Conservation (phyloP, 495 filamentous ascomycete genomes). For the Tuber indicum region DNA sequence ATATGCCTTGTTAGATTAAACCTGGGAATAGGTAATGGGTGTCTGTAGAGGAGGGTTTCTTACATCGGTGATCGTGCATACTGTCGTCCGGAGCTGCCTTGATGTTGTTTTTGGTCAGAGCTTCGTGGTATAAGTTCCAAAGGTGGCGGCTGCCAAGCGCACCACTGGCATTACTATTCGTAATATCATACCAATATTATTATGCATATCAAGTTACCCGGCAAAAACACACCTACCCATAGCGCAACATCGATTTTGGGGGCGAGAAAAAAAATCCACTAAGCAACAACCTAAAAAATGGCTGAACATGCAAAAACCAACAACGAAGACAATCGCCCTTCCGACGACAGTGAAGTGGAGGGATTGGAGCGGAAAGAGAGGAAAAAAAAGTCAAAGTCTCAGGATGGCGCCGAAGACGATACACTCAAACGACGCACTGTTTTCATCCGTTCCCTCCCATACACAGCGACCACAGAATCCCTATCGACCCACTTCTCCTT, state of each 20-base stretch:
- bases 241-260: not conserved
- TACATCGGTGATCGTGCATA: conserved; percentile 38
- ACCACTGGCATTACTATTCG: conserved; percentile 1
- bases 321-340: conserved; percentile 3
- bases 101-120: conserved; percentile 1
- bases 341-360: not conserved
- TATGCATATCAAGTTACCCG: conserved; percentile 14
- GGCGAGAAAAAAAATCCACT: not conserved
- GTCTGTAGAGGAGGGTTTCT: not conserved
- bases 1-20: conserved; percentile 1
- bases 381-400: conserved; percentile 20
- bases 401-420: conserved; percentile 22
- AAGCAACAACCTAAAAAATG: conserved; percentile 12
- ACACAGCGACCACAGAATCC: conserved; percentile 68
- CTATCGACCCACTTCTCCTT: conserved; percentile 87
- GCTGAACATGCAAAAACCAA: conserved; percentile 20
- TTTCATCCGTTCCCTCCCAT: conserved; percentile 81
- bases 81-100: not conserved
- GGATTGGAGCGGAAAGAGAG: not conserved
- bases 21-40: not conserved
- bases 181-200: not conserved
- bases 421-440: conserved; percentile 56
- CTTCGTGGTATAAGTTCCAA: not conserved
- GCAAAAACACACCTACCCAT: not conserved
- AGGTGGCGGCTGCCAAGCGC: conserved; percentile 7